A percentile compares a stretch with the other conserved stretches of the same genome.
These are phyloP conservation scores for Rhizoclosmatium globosum DNA, from an alignment of 192 early-diverging fungal species.

Conservation along the genomic window DNA sequence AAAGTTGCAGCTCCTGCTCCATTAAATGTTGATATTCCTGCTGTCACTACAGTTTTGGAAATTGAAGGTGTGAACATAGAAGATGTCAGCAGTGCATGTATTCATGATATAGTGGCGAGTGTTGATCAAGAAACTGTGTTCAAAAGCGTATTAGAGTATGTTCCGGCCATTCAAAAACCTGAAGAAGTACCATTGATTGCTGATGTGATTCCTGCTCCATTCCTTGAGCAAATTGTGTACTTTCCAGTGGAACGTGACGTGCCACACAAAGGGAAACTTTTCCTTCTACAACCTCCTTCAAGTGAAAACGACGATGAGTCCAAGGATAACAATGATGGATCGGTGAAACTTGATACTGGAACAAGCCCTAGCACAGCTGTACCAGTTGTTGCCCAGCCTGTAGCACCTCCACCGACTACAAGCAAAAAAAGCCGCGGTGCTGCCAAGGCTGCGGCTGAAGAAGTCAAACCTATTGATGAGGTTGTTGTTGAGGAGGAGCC, in stretches of 20 bases:
- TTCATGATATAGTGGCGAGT: constrained; percentile 48
- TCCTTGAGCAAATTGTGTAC: constrained; percentile 52
- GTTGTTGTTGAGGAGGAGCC: constrained; percentile 54
- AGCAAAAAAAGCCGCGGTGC: constrained; percentile 28
- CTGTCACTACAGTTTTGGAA: constrained; percentile 6
- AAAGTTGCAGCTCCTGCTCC: constrained; percentile 9
- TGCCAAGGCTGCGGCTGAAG: constrained; percentile 47
- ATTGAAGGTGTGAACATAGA: constrained; percentile 18
- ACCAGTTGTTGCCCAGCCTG: neutral
- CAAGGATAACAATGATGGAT: neutral
- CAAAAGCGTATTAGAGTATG: constrained; percentile 48
- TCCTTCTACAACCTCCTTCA: constrained; percentile 39
- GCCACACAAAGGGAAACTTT: constrained; percentile 29
- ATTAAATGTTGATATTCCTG: neutral
- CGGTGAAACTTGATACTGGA: neutral
- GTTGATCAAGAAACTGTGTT: constrained; percentile 55
- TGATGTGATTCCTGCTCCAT: constrained; percentile 47
- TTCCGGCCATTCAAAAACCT: constrained; percentile 41
- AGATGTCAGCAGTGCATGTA: neutral
- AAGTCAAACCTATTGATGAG: constrained; percentile 50
- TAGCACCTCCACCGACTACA: neutral
- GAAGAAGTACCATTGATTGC: constrained; percentile 33
- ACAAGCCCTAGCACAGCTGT: neutral
- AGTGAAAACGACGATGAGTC: constrained; percentile 51
- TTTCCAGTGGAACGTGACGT: constrained; percentile 50